Evolutionary conservation across 2,329 filamentous ascomycete species (phyloP), one percentile per base, ranked within the genome.

Genomic region (Westerdykella ornata): DNA sequence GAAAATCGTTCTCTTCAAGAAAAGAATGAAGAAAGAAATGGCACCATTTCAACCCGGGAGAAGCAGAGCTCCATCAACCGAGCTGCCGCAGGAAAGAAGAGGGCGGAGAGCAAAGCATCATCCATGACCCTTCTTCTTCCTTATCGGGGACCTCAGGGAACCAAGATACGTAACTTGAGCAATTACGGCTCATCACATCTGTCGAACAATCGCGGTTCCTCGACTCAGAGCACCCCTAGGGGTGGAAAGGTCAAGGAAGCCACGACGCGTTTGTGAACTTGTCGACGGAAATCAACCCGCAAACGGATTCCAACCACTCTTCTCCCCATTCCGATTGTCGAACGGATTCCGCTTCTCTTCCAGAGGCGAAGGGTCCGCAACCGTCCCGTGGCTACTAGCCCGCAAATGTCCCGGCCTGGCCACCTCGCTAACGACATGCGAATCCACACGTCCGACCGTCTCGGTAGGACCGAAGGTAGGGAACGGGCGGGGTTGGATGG

Each of bases 201-300:
- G n/a, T n/a, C n/a, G n/a, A n/a, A n/a, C n/a, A n/a, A 55, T 44
- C 41, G 38, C 36, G 39, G 47, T 37, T 52, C 45, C 61, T 61
- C 69, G 68, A 67, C 68, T 45, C 65, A 69, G 65, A 9, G 7
- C 7, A 7, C 22, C 22, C 22, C 7, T 26, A 57, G 60, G 56
- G 58, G 57, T 52, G 65, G 56, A 66, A 71, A 70, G 70, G 70
- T 72, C 70, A 71, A 56, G 59, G 67, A 58, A 56, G 54, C 54
- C 51, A 53, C 67, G 66, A 60, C 63, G 64, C 49, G 44, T 26
- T 26, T 9, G 22, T 26, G 12, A 9, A 26, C 20, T 26, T 26
- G 22, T 4, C 22, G 22, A 9, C 12, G 12, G 8, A 48, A 53
- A 48, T 47, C 61, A 63, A 51, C 68, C 63, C 42, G 56, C 53